Conservation (phyloP, 495 filamentous ascomycete species). For the Haplographium delicatum region DNA sequence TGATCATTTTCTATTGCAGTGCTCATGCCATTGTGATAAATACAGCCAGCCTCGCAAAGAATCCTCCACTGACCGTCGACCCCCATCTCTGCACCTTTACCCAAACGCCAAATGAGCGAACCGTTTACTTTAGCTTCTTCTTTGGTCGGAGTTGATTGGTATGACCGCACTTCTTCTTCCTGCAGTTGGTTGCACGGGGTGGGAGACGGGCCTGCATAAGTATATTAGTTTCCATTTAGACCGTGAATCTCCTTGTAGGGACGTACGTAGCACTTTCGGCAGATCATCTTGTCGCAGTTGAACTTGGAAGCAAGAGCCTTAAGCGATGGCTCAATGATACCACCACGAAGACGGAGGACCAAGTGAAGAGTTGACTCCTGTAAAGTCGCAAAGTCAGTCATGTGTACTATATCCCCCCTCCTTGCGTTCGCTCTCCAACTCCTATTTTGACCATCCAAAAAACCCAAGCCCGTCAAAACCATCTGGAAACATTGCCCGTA, state of each 20-base stretch:
- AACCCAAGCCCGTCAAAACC: no score
- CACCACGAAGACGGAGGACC: constrained; percentile 98
- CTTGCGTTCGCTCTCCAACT: no score
- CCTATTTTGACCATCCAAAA: no score
- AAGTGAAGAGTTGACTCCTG: constrained; percentile 98
- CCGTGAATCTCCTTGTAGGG: constrained; percentile 1
- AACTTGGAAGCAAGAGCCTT: constrained; percentile 98
- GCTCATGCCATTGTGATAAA: constrained; percentile 22
- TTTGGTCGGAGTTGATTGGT: constrained; percentile 99
- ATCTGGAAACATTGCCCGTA: constrained; percentile 37
- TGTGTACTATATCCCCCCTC: no score
- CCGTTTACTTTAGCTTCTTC: constrained; percentile 97
- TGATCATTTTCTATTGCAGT: constrained; percentile 23
- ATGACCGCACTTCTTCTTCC: constrained; percentile 99
- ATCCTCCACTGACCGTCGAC: constrained; percentile 11
- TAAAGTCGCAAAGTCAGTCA: constrained; percentile 13
- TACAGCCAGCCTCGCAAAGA: constrained; percentile 26
- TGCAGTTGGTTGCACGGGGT: constrained; percentile 98
- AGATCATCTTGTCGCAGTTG: constrained; percentile 99
- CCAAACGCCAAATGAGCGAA: constrained; percentile 27
- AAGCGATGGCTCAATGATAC: constrained; percentile 98
- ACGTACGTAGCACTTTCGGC: constrained; percentile 98
- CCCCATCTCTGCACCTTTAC: constrained; percentile 2
- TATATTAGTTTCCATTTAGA: background rate
- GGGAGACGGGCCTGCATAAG: constrained; percentile 79